Evolutionary conservation across 1,284 basidiomycete species (phyloP), one percentile per base, ranked within the genome.

Genomic region (Pseudozyma pruni): DNA sequence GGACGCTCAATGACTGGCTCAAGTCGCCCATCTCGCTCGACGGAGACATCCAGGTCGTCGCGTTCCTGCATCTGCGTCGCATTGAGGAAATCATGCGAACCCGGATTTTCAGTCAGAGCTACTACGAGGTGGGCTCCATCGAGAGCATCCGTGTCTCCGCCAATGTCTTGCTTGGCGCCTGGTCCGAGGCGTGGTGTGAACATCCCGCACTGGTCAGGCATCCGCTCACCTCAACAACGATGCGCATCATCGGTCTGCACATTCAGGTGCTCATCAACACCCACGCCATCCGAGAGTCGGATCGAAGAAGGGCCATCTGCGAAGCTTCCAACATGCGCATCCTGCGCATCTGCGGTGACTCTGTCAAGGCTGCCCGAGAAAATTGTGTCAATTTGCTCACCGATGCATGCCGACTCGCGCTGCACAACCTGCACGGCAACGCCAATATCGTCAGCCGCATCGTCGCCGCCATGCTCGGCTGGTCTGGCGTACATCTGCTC

Each of bases 231-330:
- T 63, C 67, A 38, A 63, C 67, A 35, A 63, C 45, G 44, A 70
- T 70, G 67, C 55, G 67, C 23, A 60, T 70, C 39, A 70, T 70
- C 25, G 60, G 60, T 3, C 56, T 70, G n/a, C 67, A 70, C 37
- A 55, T 70, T n/a, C 67, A 63, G 39, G 60, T 63, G 20, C 60
- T 70, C 34, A 63, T 70, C 52, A 70, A 70, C 52, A 70, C 67
- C 9, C 67, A 70, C 25, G 67, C 67, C 40, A 70, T 70, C 33
- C 50, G 67, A 35, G 67, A 70, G 23, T 70, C 60, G 1, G 67
- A 70, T 23, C 55, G 67, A 29, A 48, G 67, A 19, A 54, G 51
- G 23, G 49, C 51, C 10, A 70, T 70, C 22, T 70, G 67, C 48
- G 67, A 70, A 35, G 56, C 60, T 29, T 53, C 52, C 45, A 55